phyloP scores from a whole-genome alignment of 2,329 filamentous ascomycete species.

The Verticillium alfalfae region DNA sequence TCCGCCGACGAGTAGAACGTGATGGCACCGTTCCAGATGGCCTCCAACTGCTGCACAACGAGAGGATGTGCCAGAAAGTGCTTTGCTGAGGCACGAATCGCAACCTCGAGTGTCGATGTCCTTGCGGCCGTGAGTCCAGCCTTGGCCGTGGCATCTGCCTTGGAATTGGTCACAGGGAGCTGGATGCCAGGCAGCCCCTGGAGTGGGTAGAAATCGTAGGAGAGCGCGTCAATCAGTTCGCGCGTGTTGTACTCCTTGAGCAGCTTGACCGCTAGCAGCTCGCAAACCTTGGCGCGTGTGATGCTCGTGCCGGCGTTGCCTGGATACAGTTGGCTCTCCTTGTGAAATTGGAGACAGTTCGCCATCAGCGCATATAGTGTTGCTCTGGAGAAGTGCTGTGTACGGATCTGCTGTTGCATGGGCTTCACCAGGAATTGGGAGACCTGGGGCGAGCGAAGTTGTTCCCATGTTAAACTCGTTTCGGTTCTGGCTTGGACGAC shows the following conservation, averaged over 20 bases:
- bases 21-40: constrained; percentile 93
- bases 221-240: constrained; percentile 88
- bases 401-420: constrained; percentile 82
- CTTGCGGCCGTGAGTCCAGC: constrained; percentile 58
- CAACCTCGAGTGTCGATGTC: constrained; percentile 87
- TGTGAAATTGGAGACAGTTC: constrained; percentile 88
- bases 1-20: constrained; percentile 90
- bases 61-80: constrained; percentile 87
- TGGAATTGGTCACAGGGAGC: constrained; percentile 26
- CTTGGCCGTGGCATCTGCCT: constrained; percentile 31
- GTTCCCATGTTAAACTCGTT: constrained; percentile 90
- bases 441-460: constrained; percentile 89
- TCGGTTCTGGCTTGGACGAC: constrained; percentile 82
- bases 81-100: constrained; percentile 88
- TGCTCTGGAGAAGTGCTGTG: constrained; percentile 77
- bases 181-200: constrained; percentile 62
- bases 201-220: constrained; percentile 90
- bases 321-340: constrained; percentile 76
- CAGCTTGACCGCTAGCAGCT: constrained; percentile 83
- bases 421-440: constrained; percentile 95
- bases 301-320: constrained; percentile 79
- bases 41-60: constrained; percentile 91
- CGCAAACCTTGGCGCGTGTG: constrained; percentile 83
- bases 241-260: constrained; percentile 84
- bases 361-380: constrained; percentile 88